Evolutionary conservation across 2,329 filamentous ascomycete species (phyloP).

Genomic region (Phaeosphaeriaceae sp.): DNA sequence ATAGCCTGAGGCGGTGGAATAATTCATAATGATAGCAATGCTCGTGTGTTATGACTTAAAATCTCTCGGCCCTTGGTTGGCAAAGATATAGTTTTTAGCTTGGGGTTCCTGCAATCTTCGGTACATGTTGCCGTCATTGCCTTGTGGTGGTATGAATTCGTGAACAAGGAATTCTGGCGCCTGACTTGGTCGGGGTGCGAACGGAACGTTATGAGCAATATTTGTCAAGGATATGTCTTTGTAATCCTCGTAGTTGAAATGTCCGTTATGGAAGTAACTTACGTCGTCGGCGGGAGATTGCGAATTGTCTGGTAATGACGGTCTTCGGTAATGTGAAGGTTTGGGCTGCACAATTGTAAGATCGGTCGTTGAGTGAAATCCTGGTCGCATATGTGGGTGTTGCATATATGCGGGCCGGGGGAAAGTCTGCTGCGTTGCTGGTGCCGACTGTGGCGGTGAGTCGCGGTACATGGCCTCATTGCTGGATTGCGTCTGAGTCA

Average conservation of each 20-base stretch:
- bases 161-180: conserved; percentile 53
- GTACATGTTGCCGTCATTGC: conserved; percentile 38
- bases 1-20: neutral
- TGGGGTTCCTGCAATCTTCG: conserved; percentile 41
- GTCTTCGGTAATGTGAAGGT: conserved; percentile 44
- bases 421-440: conserved; percentile 57
- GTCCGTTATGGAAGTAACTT: conserved; percentile 28
- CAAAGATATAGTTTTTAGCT: conserved; percentile 56
- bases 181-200: conserved; percentile 31
- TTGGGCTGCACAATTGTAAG: conserved; percentile 45
- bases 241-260: conserved; percentile 38
- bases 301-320: conserved; percentile 43
- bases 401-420: conserved; percentile 46
- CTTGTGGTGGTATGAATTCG: conserved; percentile 55
- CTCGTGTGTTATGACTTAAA: conserved; percentile 31
- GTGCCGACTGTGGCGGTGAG: conserved; percentile 59
- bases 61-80: conserved; percentile 54
- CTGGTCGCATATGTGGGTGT: conserved; percentile 39
- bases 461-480: conserved; percentile 50
- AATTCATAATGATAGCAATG: neutral
- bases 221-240: conserved; percentile 36
- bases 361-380: conserved; percentile 44
- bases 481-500: conserved; percentile 36
- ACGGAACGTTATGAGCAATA: conserved; percentile 42
- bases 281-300: conserved; percentile 31